These are phyloP conservation scores for Hymenochaete sp. DNA, from an alignment of 1,284 basidiomycete species.

Conservation along the genomic window DNA sequence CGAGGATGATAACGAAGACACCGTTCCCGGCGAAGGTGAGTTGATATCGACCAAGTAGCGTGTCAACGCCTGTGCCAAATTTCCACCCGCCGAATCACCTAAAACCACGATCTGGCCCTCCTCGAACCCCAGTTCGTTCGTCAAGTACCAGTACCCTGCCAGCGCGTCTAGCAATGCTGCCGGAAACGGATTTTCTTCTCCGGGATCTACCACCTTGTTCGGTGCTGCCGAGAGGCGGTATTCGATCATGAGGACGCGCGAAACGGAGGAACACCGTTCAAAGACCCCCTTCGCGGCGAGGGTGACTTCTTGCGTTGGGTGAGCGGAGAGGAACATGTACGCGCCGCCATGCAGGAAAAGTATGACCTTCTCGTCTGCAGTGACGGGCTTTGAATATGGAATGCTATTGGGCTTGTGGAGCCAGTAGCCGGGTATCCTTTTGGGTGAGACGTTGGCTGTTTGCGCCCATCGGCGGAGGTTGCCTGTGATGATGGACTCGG, in stretches of 20 bases:
- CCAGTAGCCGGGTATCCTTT: slow-evolving; percentile 52
- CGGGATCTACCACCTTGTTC: no score
- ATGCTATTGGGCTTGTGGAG: slow-evolving; percentile 28
- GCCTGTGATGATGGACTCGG: slow-evolving; percentile 43
- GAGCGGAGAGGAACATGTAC: slow-evolving; percentile 35
- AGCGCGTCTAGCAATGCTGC: slow-evolving; percentile 40
- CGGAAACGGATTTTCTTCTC: slow-evolving; percentile 34
- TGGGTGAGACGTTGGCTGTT: slow-evolving; percentile 31
- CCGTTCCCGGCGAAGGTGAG: no score
- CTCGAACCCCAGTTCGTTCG: slow-evolving; percentile 29
- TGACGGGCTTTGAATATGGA: background rate
- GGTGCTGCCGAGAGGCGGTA: slow-evolving; percentile 26
- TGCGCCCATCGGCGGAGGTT: slow-evolving; percentile 37
- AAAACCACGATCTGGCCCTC: slow-evolving; percentile 39
- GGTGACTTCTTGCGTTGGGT: slow-evolving; percentile 32
- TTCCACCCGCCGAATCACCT: slow-evolving; percentile 50
- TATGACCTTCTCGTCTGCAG: slow-evolving; percentile 40
- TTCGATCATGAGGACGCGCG: slow-evolving; percentile 28
- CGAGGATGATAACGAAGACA: no score
- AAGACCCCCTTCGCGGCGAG: slow-evolving; percentile 20
- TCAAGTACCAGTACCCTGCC: slow-evolving; percentile 37
- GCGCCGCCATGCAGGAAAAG: slow-evolving; percentile 45
- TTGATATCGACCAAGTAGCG: slow-evolving; percentile 30
- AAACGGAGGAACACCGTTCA: slow-evolving; percentile 20
- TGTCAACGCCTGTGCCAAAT: slow-evolving; percentile 36